phyloP scores from a whole-genome alignment of 1,284 basidiomycete genomes.

The Puccinia novopanici region DNA sequence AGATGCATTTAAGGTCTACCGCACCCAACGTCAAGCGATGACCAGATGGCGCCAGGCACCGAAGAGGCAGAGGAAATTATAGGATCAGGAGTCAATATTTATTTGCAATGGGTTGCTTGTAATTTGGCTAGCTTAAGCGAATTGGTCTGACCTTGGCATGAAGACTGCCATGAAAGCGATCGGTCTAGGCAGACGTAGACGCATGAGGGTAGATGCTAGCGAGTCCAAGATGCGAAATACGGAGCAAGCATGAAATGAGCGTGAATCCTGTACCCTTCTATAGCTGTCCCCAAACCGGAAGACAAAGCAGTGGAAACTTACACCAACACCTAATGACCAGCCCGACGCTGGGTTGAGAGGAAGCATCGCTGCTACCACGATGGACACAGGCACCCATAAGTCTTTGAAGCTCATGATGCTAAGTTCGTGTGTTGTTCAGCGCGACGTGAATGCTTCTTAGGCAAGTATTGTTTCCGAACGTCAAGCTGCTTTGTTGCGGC shows the following conservation, averaged over 20 bases:
- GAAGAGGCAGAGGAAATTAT: neutral
- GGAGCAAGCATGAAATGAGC: neutral
- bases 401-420: neutral
- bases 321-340: neutral
- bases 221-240: neutral
- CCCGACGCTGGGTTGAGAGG: neutral
- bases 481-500: neutral
- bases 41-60: neutral
- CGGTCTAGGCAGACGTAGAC: slow-evolving; percentile 5
- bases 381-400: neutral
- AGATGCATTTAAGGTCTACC: slow-evolving; percentile 14
- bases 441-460: neutral
- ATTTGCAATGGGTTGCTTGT: neutral
- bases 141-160: slow-evolving; percentile 8
- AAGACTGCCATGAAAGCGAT: slow-evolving; percentile 2
- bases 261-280: too few species aligned
- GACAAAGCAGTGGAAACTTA: neutral
- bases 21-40: neutral
- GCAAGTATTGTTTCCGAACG: neutral
- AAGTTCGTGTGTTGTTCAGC: neutral
- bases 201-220: slow-evolving; percentile 7
- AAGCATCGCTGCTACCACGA: neutral
- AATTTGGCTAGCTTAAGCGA: neutral
- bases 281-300: neutral
- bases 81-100: neutral